These are phyloP conservation scores for Colletotrichum filicis DNA, from an alignment of 2,329 filamentous ascomycete genomes.

Conservation along the genomic window DNA sequence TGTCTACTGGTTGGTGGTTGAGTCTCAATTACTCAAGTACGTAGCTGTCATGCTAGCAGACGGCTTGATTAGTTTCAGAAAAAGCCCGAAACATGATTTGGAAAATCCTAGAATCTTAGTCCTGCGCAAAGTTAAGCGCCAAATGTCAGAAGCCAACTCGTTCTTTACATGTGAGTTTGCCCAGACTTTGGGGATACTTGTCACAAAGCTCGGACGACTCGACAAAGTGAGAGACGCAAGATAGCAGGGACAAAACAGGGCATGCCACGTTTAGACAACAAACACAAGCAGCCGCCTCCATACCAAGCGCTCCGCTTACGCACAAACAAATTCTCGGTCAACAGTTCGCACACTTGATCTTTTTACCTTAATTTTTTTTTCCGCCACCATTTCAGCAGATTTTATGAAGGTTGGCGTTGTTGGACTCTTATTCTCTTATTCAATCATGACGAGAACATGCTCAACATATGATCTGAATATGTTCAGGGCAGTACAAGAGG, in stretches of 20 bases:
- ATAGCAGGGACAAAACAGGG: not conserved
- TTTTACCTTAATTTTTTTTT: no score
- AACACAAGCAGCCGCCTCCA: not conserved
- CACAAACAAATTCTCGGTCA: not conserved
- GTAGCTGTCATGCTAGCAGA: not conserved
- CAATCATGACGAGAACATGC: not conserved
- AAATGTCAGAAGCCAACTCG: not conserved
- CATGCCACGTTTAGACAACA: not conserved
- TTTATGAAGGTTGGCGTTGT: not conserved
- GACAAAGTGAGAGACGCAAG: not conserved
- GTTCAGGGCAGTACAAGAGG: not conserved
- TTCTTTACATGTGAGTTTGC: not conserved
- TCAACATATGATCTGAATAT: not conserved
- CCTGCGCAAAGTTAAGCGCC: not conserved
- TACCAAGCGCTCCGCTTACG: not conserved
- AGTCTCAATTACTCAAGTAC: not conserved
- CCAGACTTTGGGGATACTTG: not conserved
- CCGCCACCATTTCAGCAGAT: not conserved
- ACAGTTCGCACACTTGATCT: not conserved
- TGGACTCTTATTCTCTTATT: not conserved
- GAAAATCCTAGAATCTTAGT: not conserved
- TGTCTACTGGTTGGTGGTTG: no score
- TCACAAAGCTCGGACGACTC: not conserved
- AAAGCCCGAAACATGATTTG: not conserved
- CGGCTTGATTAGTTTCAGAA: not conserved